Conservation (phyloP, 495 filamentous ascomycete genomes). For the Penicillium herquei region DNA sequence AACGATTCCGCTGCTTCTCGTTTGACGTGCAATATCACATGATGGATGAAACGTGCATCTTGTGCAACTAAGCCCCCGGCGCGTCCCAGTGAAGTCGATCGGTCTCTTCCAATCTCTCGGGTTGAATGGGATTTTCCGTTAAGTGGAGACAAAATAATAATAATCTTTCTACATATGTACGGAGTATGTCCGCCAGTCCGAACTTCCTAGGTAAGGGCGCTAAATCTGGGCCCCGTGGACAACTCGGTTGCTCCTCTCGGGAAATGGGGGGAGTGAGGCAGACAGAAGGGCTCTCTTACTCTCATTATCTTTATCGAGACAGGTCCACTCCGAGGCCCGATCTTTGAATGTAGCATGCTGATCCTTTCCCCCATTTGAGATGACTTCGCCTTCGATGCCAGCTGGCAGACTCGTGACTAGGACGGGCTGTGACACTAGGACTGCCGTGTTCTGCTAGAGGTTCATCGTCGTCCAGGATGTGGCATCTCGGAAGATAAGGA, state of each 20-base stretch:
- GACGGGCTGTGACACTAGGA: slow-evolving; percentile 25
- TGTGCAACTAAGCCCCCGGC: slow-evolving; percentile 14
- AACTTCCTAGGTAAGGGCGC: slow-evolving; percentile 1
- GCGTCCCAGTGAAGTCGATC: slow-evolving; percentile 10
- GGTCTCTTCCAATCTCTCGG: slow-evolving; percentile 17
- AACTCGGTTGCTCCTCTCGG: not conserved
- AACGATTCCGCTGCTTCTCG: slow-evolving; percentile 3
- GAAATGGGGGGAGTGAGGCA: not conserved
- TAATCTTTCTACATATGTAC: not conserved
- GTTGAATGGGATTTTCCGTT: slow-evolving; percentile 2
- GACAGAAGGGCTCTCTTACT: not conserved
- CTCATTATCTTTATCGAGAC: not conserved
- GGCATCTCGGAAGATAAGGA: slow-evolving; percentile 24
- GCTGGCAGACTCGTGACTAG: slow-evolving; percentile 30
- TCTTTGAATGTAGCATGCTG: slow-evolving; percentile 7
- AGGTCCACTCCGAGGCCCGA: not conserved
- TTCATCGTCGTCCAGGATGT: slow-evolving; percentile 19
- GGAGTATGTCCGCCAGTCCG: slow-evolving; percentile 18
- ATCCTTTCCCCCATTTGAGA: slow-evolving; percentile 4
- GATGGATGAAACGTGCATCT: slow-evolving; percentile 17
- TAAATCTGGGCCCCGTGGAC: slow-evolving; percentile 13
- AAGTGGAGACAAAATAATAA: not conserved
- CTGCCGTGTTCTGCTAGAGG: slow-evolving; percentile 19
- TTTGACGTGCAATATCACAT: slow-evolving; percentile 22
- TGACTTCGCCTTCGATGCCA: slow-evolving; percentile 18